Evolutionary conservation across 2,329 filamentous ascomycete genomes (phyloP), one percentile per base, ranked within the genome.

Genomic region (Cladophialophora immunda): DNA sequence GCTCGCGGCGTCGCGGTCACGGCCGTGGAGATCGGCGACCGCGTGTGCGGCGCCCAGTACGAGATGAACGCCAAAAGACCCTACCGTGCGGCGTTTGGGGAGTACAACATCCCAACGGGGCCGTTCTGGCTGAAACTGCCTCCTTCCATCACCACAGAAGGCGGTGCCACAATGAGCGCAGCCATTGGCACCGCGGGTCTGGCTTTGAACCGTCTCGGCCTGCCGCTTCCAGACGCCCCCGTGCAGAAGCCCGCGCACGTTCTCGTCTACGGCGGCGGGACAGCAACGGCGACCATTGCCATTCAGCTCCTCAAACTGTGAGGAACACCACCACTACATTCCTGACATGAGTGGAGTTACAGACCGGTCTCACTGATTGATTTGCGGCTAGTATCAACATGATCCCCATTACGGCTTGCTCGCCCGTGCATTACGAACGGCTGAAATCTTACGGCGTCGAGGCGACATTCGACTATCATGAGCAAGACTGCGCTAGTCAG

Each of bases 291-390:
- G 25, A 72, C 69, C 3, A 64, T 74, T 3, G 72, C 71, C 25
- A 75, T 74, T 25, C 71, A 71, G 4, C 73, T 75, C n/a, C 69
- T 73, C 4, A 75, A 74, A 41, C 68, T 65, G 65, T 69, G 13
- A 73, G 72, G 36, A 75, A 27, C 36, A 58, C 17, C 8, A 38
- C 36, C 15, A 17, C 15, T 8, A 17, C 11, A 4, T 11, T 38
- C 11, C 15, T 4, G 11, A 15, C 15, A 38, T 38, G 1, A 4
- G 15, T 4, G 36, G 2, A 38, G 36, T 38, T 38, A 9, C 30
- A 32, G 30, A 4, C 4, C 36, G 15, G 1, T 4, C 36, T 25
- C 7, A 25, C 41, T 47, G 3, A 11, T 47, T 47, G n/a, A 47
- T 25, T 32, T 2, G 0, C 36, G 36, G 15, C 11, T 19, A 59